Base-by-base conservation (phyloP, 2,329 filamentous ascomycete genomes). In the Metarhizium brunneum region DNA sequence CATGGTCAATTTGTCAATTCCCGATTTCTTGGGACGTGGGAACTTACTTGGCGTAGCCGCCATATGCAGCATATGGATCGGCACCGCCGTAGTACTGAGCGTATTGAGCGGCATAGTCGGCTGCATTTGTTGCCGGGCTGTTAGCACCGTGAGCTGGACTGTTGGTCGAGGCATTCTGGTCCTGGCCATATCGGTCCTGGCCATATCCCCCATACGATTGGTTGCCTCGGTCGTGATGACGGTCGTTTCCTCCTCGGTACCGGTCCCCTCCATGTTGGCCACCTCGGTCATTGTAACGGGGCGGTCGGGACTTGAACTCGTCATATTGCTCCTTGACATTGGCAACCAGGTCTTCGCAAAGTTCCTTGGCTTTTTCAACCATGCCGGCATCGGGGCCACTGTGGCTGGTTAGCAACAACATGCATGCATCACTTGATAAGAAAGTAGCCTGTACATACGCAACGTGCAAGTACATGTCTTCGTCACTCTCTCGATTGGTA, bases 381-480 rank as follows among this genome's bases (percentile, higher is more conserved):
- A 95, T 90, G 58, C 83, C 82, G 16, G 88, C 82, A 67, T 96
- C 90, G 6, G 94, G 94, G 5, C 92, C 92, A 59, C 90, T 95
- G 61, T 35, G 6, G 13, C 4, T n/a, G 32, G 53, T 62, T n/a
- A 59, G 25, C 40, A 56, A 35, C 20, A 36, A 20, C 11, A 52
- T 11, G 11, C 14, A 36, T 35, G 4, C 11, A 36, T 30, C 20
- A 13, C 13, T 7, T n/a, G 10, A 36, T n/a, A 18, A 7, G 29
- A 40, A 30, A 16, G 10, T 25, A 36, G 42, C 5, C 38, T 29
- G 40, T 32, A 80, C 88, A 69, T 80, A 95, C 88, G 94, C 89
- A 61, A 97, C 92, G 70, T 97, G 92, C 49, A 99, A 80, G 67
- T 91, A 97, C 91, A 99, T 97, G 2, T 90, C 84, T 68, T 97